Evolutionary conservation across 179 eudicot species (phyloP).

Genomic region (Amaranthus tricolor): DNA sequence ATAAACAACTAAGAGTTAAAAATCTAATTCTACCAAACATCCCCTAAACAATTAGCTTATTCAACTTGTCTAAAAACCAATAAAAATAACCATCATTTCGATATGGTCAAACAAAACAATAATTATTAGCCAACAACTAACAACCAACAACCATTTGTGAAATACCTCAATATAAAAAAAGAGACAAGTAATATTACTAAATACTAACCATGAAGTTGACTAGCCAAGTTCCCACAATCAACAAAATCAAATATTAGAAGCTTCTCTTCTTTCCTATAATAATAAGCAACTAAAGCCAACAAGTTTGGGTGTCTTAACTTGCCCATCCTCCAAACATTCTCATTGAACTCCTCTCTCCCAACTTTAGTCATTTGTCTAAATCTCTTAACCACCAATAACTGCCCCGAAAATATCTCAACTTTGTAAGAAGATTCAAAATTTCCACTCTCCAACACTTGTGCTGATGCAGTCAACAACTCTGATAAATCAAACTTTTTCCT

Average conservation of each 20-base stretch:
- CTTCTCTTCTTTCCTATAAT: conserved; percentile 78
- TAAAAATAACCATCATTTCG: no score
- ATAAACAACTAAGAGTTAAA: no score
- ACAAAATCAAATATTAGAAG: conserved; percentile 64
- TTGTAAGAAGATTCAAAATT: conserved; percentile 81
- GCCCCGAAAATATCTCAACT: conserved; percentile 49
- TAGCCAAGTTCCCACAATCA: conserved; percentile 66
- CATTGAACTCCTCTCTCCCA: conserved; percentile 61
- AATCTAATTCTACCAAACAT: no score
- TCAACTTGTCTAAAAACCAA: no score
- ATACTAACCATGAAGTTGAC: conserved; percentile 69
- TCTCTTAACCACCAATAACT: conserved; percentile 63
- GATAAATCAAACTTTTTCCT: conserved; percentile 58
- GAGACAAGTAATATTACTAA: not conserved
- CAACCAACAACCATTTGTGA: no score
- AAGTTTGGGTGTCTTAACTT: conserved; percentile 66
- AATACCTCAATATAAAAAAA: no score
- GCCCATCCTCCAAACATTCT: conserved; percentile 60
- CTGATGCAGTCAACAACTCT: conserved; percentile 70
- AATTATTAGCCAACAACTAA: no score
- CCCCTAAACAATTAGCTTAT: no score
- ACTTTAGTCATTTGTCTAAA: conserved; percentile 66
- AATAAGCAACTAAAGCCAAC: conserved; percentile 67
- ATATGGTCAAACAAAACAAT: no score
- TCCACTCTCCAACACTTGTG: conserved; percentile 86